Percentiles rank a stretch among this genome's conserved stretches.
Conservation (phyloP, 164 flowering plant species). For the Vitis vinifera region DNA sequence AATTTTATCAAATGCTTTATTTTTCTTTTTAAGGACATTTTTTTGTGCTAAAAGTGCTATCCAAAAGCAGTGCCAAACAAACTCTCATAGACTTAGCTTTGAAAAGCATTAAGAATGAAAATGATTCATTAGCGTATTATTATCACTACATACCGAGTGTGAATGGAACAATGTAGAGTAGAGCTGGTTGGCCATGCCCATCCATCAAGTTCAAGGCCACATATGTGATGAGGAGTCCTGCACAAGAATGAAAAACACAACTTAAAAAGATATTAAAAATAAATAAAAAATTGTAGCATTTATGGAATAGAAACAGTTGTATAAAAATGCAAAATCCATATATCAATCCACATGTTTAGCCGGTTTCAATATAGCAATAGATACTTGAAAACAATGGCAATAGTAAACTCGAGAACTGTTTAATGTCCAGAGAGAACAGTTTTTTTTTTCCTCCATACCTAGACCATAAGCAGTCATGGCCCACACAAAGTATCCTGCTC, state of each 20-base stretch:
- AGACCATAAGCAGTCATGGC: conserved; percentile 92
- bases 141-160: conserved; percentile 48
- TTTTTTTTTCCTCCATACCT: conserved; percentile 43
- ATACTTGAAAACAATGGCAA: too few relatives aligned
- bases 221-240: conserved; percentile 76
- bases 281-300: conserved; percentile 1
- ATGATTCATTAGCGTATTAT: too few relatives aligned
- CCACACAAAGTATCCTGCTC: conserved; percentile 87
- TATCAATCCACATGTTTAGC: too few relatives aligned
- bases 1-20: too few relatives aligned
- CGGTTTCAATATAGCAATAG: too few relatives aligned
- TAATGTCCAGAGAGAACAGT: too few relatives aligned
- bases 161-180: conserved; percentile 75
- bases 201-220: conserved; percentile 74
- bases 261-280: background rate
- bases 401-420: too few relatives aligned
- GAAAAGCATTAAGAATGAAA: too few relatives aligned
- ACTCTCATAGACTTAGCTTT: too few relatives aligned
- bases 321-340: background rate
- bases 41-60: too few relatives aligned
- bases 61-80: too few relatives aligned
- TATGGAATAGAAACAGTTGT: conserved; percentile 89
- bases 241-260: background rate
- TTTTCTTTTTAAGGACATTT: too few relatives aligned
- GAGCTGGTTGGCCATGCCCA: conserved; percentile 76